A percentile compares a stretch with the other conserved stretches of the same genome.
These are phyloP conservation scores for Solanum paucissectum DNA, from an alignment of 257 asterid genomes.

Conservation along the genomic window DNA sequence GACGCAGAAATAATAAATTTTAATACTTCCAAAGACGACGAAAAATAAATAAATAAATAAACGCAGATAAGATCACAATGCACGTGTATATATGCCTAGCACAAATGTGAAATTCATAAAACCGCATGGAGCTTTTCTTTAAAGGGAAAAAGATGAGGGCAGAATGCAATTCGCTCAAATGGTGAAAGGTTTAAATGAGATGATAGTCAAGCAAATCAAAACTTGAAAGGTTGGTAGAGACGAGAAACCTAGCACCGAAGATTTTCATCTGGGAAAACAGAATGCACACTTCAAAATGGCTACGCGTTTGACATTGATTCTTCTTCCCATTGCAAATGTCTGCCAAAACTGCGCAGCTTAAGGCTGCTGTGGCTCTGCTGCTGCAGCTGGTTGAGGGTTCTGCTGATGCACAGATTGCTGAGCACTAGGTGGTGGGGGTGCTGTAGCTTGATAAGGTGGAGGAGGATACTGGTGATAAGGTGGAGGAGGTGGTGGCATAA, in stretches of 20 bases:
- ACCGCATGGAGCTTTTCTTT: neutral
- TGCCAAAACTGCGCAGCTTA: neutral
- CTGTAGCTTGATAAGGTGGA: slow-evolving; percentile 11
- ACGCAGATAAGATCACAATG: neutral
- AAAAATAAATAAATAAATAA: too few species aligned
- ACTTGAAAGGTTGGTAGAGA: neutral
- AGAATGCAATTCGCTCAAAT: neutral
- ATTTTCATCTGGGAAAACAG: neutral
- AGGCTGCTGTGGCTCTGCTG: neutral
- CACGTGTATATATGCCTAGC: neutral
- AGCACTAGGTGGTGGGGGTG: slow-evolving; percentile 31
- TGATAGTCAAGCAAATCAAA: neutral
- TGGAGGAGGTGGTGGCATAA: slow-evolving; percentile 48
- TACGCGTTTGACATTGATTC: neutral
- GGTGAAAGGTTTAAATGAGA: neutral
- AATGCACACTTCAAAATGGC: neutral
- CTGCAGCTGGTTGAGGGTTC: neutral
- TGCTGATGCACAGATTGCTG: neutral
- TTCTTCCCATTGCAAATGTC: neutral
- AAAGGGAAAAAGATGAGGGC: neutral
- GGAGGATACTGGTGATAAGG: slow-evolving; percentile 38
- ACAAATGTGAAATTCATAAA: neutral
- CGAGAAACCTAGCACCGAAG: neutral
- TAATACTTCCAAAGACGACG: neutral
- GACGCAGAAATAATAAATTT: neutral